Base-by-base conservation (phyloP, 2,329 filamentous ascomycete genomes). In the Hymenoscyphus repandus region DNA sequence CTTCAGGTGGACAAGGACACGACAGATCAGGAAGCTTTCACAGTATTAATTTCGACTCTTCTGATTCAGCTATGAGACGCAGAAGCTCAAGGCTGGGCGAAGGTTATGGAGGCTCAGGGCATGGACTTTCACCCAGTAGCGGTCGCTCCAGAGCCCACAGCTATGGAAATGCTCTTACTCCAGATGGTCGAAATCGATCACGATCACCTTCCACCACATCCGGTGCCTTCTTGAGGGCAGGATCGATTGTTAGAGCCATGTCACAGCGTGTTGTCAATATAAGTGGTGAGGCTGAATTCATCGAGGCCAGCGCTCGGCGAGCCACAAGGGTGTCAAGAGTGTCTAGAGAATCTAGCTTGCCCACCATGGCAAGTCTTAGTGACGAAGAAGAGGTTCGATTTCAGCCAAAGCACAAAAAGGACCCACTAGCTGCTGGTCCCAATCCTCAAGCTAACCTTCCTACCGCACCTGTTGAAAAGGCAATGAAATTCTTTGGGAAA, bases 261-360 rank as follows among this genome's bases (percentile, higher is more conserved):
- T 97, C 95, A 31, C 91, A 96, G 72, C 89, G 93, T 73, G 91
- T 99, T 50, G 93, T 99, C 64, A 97, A 97, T 65, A 80, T 99
- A 62, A 96, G 90, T 70, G 95, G 95, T 65, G 93, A 97, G 63
- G 86, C 85, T 4, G 89, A 96, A 61, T 73, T 88, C 17, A 76
- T 91, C 13, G 90, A 96, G 66, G 83, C 86, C 55, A 83, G 59
- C 63, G 39, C 63, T 64, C 55, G 62, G 50, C 52, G 65, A 57
- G 55, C 66, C 45, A 58, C 63, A 32, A 50, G 22, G 22, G 22
- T 27, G 22, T 27, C 50, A 27, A 46, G 53, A 39, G 36, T 47
- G 31, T 45, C 56, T 17, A 47, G 51, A 43, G 40, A 45, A 27
- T 39, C 47, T 17, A 51, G 50, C 37, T 15, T 49, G 20, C 37